Evolutionary conservation across 331 rosid species (phyloP).

Genomic region (Acacia pycnantha): DNA sequence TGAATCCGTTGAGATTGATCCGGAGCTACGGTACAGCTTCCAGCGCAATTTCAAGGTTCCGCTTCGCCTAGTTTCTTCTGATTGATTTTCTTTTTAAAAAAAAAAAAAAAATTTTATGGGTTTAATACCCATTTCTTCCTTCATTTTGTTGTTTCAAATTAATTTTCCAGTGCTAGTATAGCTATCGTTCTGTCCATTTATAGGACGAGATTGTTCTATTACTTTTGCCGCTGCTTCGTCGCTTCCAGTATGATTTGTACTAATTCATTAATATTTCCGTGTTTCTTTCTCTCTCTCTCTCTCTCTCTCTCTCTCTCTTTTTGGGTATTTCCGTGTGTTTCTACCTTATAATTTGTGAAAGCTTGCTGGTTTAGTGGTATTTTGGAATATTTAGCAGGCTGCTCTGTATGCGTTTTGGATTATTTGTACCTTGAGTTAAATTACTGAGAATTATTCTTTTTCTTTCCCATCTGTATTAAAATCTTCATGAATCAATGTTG

Average conservation of each 20-base stretch:
- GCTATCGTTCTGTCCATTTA: background rate
- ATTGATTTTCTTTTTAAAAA: background rate
- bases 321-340: too few relatives aligned
- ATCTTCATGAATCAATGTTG: background rate
- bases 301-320: too few relatives aligned
- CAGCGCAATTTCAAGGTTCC: slow-evolving; percentile 84
- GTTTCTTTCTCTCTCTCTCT: background rate
- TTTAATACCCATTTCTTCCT: background rate
- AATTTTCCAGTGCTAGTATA: background rate
- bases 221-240: background rate
- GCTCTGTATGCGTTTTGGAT: background rate
- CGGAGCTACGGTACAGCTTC: slow-evolving; percentile 94
- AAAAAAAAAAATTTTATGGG: background rate
- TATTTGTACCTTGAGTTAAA: background rate
- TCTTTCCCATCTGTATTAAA: background rate
- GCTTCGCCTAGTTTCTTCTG: background rate
- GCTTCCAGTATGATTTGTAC: background rate
- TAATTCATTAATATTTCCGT: background rate
- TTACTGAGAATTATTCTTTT: background rate
- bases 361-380: background rate
- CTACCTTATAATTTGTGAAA: background rate
- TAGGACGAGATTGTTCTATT: background rate
- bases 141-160: background rate
- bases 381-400: background rate
- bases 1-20: slow-evolving; percentile 77